Conservation (phyloP, 2,329 filamentous ascomycete genomes). For the Thyridium curvatum region DNA sequence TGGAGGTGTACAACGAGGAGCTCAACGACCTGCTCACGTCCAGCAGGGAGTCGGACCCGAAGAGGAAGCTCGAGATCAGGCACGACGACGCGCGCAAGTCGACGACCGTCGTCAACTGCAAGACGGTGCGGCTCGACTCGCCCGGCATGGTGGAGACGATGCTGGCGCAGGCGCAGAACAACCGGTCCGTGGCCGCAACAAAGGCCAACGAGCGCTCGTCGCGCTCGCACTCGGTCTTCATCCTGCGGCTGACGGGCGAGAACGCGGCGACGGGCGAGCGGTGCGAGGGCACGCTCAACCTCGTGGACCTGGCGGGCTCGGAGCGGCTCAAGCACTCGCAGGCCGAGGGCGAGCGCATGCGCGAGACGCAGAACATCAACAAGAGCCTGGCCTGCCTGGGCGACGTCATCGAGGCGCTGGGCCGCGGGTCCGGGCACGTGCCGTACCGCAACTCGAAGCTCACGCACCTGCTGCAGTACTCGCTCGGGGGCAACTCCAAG, state of each 20-base stretch:
- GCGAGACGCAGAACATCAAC: slow-evolving; percentile 97
- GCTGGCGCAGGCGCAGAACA: slow-evolving; percentile 72
- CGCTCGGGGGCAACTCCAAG: slow-evolving; percentile 89
- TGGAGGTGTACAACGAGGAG: slow-evolving; percentile 98
- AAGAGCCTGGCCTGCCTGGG: slow-evolving; percentile 86
- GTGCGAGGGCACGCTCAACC: slow-evolving; percentile 88
- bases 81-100: slow-evolving; percentile 79
- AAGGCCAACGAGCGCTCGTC: slow-evolving; percentile 94
- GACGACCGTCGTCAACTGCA: slow-evolving; percentile 76
- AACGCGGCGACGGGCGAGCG: slow-evolving; percentile 75
- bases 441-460: slow-evolving; percentile 97
- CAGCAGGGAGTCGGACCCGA: slow-evolving; percentile 60
- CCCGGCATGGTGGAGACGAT: slow-evolving; percentile 75
- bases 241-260: slow-evolving; percentile 67
- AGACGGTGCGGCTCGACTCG: slow-evolving; percentile 69
- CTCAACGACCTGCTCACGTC: slow-evolving; percentile 76
- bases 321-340: slow-evolving; percentile 85
- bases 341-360: slow-evolving; percentile 78
- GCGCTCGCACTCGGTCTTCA: slow-evolving; percentile 93
- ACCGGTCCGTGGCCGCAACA: slow-evolving; percentile 91
- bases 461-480: slow-evolving; percentile 92
- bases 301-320: slow-evolving; percentile 91
- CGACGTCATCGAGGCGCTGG: slow-evolving; percentile 92
- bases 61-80: slow-evolving; percentile 81
- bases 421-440: slow-evolving; percentile 74